Conservation (phyloP, 2,329 filamentous ascomycete genomes). For the Diaporthe sp. region DNA sequence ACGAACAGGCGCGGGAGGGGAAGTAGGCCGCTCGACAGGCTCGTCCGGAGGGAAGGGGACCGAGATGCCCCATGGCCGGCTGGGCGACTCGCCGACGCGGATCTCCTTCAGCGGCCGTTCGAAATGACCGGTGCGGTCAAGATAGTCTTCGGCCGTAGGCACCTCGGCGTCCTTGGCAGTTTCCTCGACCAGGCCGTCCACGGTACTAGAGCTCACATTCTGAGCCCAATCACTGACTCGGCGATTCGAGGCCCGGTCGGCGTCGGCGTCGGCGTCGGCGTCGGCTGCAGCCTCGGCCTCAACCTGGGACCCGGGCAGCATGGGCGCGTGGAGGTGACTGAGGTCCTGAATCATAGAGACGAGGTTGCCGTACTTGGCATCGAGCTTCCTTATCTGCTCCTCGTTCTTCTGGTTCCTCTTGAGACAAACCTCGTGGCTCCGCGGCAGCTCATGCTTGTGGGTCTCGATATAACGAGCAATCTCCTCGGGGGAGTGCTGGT, state of each 20-base stretch:
- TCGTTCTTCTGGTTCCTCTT: conserved; percentile 90
- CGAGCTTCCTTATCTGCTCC: conserved; percentile 85
- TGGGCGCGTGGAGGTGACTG: conserved; percentile 86
- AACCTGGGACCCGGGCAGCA: conserved; percentile 68
- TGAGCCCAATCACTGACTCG: conserved; percentile 90
- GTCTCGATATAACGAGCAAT: conserved; percentile 93
- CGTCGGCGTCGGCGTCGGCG: conserved; percentile 29
- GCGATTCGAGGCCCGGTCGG: conserved; percentile 68
- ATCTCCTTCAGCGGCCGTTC: conserved; percentile 89
- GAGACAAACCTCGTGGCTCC: conserved; percentile 93
- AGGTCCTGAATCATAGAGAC: conserved; percentile 95
- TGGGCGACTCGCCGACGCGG: conserved; percentile 92
- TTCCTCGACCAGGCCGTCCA: conserved; percentile 42
- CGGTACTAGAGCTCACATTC: conserved; percentile 70
- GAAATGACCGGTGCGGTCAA: conserved; percentile 78
- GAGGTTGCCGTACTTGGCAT: conserved; percentile 92
- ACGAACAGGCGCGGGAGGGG: conserved; percentile 67
- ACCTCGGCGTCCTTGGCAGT: conserved; percentile 50
- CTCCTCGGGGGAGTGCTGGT: conserved; percentile 93
- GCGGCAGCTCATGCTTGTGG: conserved; percentile 93
- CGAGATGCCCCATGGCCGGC: conserved; percentile 90
- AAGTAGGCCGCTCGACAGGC: conserved; percentile 66
- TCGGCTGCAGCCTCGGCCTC: conserved; percentile 12
- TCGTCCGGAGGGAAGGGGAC: conserved; percentile 53
- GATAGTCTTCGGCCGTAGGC: conserved; percentile 58